Base-by-base conservation (phyloP, 2,329 filamentous ascomycete species). In the Colletotrichum melonis region DNA sequence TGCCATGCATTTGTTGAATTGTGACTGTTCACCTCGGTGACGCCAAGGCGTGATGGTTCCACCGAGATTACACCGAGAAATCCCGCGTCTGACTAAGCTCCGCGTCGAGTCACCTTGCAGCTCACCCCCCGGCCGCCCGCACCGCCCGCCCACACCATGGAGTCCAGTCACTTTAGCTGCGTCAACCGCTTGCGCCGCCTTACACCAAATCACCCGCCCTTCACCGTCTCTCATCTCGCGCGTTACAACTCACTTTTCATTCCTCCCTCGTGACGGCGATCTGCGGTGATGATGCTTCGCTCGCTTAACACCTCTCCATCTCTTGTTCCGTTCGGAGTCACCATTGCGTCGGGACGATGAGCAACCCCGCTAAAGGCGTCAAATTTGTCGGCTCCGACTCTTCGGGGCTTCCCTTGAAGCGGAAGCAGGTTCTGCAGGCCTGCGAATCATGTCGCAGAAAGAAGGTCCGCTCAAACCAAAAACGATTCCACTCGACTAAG, bases 341-440 rank as follows among this genome's bases (percentile, higher is more conserved):
- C 38, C 4, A 58, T 24, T 24, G 42, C 38, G 16, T 26, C 62
- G 42, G 56, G 24, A 58, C 55, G 59, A 76, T 74, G 75, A 75
- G 55, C 63, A 78, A 24, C 65, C 65, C 65, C 19, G 59, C 58
- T 32, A 77, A 73, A 70, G 74, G 81, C 68, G 88, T 91, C 79
- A 89, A 87, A 77, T 91, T 91, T 78, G 86, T 91, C 70, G 88
- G 85, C 66, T 87, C 88, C 14, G 88, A 91, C 79, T 83, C 83
- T 6, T 83, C 83, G 28, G 89, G 88, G 22, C 80, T 90, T 71
- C 89, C 89, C 5, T 82, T 89, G 67, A 92, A 92, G 81, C 83
- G 89, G 63, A 89, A 89, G 75, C 90, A 91, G 77, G 88, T 90
- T 26, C 85, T 86, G 70, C 88, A 90, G 35, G 90, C 90, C 5